Evolutionary conservation across 1,284 basidiomycete species (phyloP).

Genomic region (Mrakiaceae sp.): DNA sequence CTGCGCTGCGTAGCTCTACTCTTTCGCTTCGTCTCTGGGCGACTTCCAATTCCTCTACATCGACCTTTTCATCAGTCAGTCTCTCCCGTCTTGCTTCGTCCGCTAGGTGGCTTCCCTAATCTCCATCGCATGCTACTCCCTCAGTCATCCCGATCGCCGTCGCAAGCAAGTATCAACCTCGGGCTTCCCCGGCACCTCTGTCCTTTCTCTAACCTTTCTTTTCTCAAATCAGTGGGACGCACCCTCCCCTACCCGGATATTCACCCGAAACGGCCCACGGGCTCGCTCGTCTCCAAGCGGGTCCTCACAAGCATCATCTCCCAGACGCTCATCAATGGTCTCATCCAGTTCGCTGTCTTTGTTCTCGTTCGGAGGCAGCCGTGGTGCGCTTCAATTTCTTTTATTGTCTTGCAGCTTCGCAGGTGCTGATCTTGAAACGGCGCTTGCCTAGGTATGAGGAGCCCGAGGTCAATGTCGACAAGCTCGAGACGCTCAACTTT

Average conservation of each 20-base stretch:
- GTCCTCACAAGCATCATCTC: conserved; percentile 89
- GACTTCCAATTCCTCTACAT: conserved; percentile 90
- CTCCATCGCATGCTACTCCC: too few species aligned
- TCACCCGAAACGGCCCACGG: conserved; percentile 83
- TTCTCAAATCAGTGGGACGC: conserved; percentile 61
- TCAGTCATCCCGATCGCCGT: conserved; percentile 80
- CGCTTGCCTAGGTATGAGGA: conserved; percentile 38
- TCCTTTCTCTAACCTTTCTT: neutral
- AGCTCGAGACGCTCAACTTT: conserved; percentile 79
- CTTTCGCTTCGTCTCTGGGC: conserved; percentile 88
- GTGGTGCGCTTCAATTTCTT: conserved; percentile 46
- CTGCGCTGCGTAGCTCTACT: conserved; percentile 51
- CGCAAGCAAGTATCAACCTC: conserved; percentile 53
- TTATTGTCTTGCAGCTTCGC: neutral
- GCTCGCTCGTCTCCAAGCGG: conserved; percentile 90
- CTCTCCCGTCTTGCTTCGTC: too few species aligned
- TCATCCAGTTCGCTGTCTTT: conserved; percentile 76
- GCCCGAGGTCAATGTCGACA: conserved; percentile 52
- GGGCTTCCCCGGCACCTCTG: neutral
- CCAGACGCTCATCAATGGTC: conserved; percentile 78
- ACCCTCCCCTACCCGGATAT: conserved; percentile 81
- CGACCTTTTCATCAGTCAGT: conserved; percentile 72
- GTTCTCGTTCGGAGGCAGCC: conserved; percentile 73
- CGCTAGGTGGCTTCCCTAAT: too few species aligned
- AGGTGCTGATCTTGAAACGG: too few species aligned